These are phyloP conservation scores for Monilinia laxa DNA, from an alignment of 2,329 filamentous ascomycete species.

Conservation along the genomic window DNA sequence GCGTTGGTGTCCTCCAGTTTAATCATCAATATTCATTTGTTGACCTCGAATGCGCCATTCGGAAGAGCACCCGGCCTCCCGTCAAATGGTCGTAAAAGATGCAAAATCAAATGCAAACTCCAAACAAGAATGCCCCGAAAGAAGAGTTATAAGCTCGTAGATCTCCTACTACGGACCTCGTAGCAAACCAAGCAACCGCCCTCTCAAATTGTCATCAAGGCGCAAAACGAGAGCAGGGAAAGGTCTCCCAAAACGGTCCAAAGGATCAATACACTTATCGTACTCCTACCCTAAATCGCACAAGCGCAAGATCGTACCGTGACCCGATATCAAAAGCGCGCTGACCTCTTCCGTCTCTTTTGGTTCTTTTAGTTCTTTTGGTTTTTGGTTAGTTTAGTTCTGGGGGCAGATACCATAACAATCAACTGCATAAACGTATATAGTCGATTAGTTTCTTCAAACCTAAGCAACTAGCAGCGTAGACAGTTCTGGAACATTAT, in stretches of 20 bases:
- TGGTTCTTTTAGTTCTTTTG: not conserved
- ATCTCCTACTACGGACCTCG: not conserved
- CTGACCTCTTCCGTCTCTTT: constrained; percentile 1
- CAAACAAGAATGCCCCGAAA: not conserved
- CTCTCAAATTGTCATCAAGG: not conserved
- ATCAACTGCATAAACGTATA: too few species aligned
- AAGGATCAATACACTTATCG: not conserved
- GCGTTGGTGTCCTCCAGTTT: not conserved
- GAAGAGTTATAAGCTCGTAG: not conserved
- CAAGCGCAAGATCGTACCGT: not conserved
- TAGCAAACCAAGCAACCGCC: not conserved
- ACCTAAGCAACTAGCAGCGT: too few species aligned
- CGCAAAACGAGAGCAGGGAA: not conserved
- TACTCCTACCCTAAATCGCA: not conserved
- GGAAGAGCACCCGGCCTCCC: not conserved
- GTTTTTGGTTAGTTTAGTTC: not conserved
- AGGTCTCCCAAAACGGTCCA: not conserved
- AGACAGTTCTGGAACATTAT: too few species aligned
- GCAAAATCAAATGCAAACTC: not conserved
- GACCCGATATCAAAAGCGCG: constrained; percentile 21
- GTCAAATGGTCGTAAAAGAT: not conserved
- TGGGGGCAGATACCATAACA: too few species aligned
- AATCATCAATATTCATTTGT: not conserved
- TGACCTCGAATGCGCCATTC: not conserved
- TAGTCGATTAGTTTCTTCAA: too few species aligned